Evolutionary conservation across 1,139 yeast species (phyloP), one percentile per base, ranked within the genome.

Genomic region (Yamadazyma dendronema): DNA sequence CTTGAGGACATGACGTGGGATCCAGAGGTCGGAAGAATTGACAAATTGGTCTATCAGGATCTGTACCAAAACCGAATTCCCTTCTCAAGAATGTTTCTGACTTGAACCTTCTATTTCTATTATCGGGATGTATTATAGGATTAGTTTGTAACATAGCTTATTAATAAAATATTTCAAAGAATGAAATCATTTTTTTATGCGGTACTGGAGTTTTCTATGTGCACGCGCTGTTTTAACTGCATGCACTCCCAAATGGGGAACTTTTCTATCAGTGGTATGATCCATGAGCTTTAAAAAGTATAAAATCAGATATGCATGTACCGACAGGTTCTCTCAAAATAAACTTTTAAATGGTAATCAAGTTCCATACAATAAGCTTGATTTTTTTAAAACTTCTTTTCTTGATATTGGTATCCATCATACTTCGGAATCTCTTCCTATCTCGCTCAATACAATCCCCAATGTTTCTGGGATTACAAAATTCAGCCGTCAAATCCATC

Each of bases 21-120:
- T 59, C 60, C 36, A 77, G 80, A 24, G 78, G 71, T 56, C 74
- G 74, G 56, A 69, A 92, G 54, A 73, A 82, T 42, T 85, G 85
- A 56, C 98, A 90, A 3, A 85, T 77, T 9, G 97, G 97, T 43
- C 97, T 72, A 53, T 86, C 92, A 1, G 97, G 96, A 56, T 89
- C 88, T 29, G 88, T 68, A 0, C 95, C 90, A 51, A 90, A 82
- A 46, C 85, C 79, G 61, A 76, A 87, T 56, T 90, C 97, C 42
- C 77, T 77, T 48, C 87, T 72, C 35, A 92, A 72, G 52, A 87
- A 88, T 15, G 86, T 83, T 53, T 90, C 97, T 55, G 90, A 90
- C 49, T 84, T 81, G 72, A 90, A 86, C 32, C 74, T 57, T 42
- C 60, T 61, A 42, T 64, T 65, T 35, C 52, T 54, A 6, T 72